Evolutionary conservation across 2,329 filamentous ascomycete genomes (phyloP).

Genomic region (Hymenotorrendiella dingleyae): DNA sequence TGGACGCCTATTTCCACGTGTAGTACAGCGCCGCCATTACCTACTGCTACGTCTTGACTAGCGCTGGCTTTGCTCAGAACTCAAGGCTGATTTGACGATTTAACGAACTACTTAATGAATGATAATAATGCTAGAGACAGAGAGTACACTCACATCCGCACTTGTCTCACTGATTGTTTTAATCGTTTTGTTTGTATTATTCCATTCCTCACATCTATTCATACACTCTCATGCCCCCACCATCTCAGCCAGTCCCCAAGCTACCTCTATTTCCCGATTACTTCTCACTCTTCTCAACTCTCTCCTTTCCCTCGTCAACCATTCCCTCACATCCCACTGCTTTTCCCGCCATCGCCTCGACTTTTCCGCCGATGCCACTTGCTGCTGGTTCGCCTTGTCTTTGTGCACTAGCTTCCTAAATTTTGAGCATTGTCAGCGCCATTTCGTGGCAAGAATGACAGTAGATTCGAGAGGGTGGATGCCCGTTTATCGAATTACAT

Average conservation of each 20-base stretch:
- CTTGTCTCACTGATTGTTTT: no score
- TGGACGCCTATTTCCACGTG: slow-evolving; percentile 19
- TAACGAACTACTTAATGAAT: background rate
- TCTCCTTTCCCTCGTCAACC: slow-evolving; percentile 54
- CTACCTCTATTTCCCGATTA: no score
- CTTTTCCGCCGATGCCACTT: slow-evolving; percentile 40
- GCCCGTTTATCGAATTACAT: no score
- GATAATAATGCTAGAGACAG: no score
- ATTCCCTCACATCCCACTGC: slow-evolving; percentile 64
- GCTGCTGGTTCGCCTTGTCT: slow-evolving; percentile 13
- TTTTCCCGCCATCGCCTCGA: slow-evolving; percentile 59
- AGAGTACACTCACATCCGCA: no score
- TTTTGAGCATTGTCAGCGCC: background rate
- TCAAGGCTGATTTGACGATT: background rate
- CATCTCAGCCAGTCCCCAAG: no score
- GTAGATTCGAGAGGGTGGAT: no score
- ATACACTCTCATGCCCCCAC: no score
- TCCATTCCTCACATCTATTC: background rate
- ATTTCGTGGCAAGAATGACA: no score
- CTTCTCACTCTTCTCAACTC: slow-evolving; percentile 28
- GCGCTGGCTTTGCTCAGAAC: background rate
- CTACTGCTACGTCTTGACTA: slow-evolving; percentile 7
- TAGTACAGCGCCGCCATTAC: slow-evolving; percentile 32
- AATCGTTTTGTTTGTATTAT: no score
- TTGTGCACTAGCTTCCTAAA: slow-evolving; percentile 9